Conservation (phyloP, 1,284 basidiomycete genomes). For the Leccinum laetum region DNA sequence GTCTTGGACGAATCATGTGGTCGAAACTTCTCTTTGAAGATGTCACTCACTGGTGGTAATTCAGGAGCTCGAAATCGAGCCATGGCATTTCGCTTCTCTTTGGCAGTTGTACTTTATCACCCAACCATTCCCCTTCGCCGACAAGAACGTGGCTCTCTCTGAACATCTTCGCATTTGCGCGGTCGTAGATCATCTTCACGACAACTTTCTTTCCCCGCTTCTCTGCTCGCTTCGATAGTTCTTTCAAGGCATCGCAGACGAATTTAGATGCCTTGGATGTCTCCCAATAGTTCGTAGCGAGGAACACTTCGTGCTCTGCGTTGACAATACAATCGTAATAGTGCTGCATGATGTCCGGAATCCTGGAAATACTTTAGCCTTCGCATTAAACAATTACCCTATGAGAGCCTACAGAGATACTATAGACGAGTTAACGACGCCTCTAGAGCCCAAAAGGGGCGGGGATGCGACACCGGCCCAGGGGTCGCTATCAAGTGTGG, state of each 20-base stretch:
- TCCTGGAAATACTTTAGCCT: conserved; percentile 34
- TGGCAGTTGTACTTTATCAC: conserved; percentile 56
- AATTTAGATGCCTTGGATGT: conserved; percentile 52
- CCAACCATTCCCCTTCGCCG: conserved; percentile 44
- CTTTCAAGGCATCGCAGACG: conserved; percentile 52
- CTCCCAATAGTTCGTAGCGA: conserved; percentile 62
- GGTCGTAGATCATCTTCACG: conserved; percentile 67
- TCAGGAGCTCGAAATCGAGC: conserved; percentile 62
- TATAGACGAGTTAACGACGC: conserved; percentile 55
- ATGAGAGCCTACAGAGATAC: conserved; percentile 38
- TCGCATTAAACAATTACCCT: not conserved
- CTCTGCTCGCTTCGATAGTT: conserved; percentile 51
- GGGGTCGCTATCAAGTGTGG: conserved; percentile 50
- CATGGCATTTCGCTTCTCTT: conserved; percentile 57
- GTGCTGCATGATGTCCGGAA: conserved; percentile 66
- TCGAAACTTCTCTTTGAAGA: not conserved
- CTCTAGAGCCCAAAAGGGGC: conserved; percentile 53
- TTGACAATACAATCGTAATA: conserved; percentile 55
- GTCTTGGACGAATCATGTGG: conserved; percentile 40
- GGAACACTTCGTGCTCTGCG: conserved; percentile 58
- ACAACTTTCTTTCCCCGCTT: conserved; percentile 50
- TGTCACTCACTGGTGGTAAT: conserved; percentile 39
- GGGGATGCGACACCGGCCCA: conserved; percentile 56
- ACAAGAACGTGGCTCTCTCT: conserved; percentile 58
- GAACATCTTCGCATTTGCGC: conserved; percentile 60